Conservation (phyloP, 768 basidiomycete species). For the Russula vinacea region DNA sequence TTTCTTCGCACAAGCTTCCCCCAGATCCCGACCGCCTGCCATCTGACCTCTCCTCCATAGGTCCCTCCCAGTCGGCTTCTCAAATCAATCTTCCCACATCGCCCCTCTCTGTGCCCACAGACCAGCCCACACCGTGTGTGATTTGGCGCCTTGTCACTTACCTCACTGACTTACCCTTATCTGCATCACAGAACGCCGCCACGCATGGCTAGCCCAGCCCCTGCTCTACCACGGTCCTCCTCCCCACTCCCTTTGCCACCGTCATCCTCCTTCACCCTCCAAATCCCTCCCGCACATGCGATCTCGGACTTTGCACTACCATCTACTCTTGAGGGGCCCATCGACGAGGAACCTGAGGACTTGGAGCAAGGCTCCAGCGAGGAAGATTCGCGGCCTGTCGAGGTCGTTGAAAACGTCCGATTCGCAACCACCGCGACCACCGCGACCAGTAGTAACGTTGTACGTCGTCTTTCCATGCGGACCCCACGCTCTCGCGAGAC, state of each 20-base stretch:
- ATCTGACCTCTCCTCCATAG: slow-evolving; percentile 62
- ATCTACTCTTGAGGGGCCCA: slow-evolving; percentile 35
- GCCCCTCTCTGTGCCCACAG: slow-evolving; percentile 20
- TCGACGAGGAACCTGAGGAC: slow-evolving; percentile 30
- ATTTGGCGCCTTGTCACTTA: background rate
- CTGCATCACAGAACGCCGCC: slow-evolving; percentile 7
- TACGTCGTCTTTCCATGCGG: slow-evolving; percentile 15
- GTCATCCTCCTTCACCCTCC: slow-evolving; percentile 31
- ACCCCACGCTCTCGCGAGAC: slow-evolving; percentile 5
- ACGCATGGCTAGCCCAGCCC: slow-evolving; percentile 14
- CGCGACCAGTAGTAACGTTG: background rate
- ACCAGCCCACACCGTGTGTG: slow-evolving; percentile 23
- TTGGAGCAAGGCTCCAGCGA: slow-evolving; percentile 24
- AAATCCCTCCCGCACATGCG: slow-evolving; percentile 54
- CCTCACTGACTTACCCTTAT: slow-evolving; percentile 4
- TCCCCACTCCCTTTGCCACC: slow-evolving; percentile 24
- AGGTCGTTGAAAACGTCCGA: slow-evolving; percentile 28
- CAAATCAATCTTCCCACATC: slow-evolving; percentile 42
- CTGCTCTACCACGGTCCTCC: slow-evolving; percentile 29
- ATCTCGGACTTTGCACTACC: slow-evolving; percentile 42
- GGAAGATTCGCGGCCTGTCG: slow-evolving; percentile 22
- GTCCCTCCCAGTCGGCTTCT: slow-evolving; percentile 76
- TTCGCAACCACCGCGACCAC: slow-evolving; percentile 5
- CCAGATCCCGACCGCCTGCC: slow-evolving; percentile 23
- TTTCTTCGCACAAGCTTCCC: slow-evolving; percentile 17